These are phyloP conservation scores for Brasenia schreberi DNA, from an alignment of 164 flowering plant species.

Conservation along the genomic window DNA sequence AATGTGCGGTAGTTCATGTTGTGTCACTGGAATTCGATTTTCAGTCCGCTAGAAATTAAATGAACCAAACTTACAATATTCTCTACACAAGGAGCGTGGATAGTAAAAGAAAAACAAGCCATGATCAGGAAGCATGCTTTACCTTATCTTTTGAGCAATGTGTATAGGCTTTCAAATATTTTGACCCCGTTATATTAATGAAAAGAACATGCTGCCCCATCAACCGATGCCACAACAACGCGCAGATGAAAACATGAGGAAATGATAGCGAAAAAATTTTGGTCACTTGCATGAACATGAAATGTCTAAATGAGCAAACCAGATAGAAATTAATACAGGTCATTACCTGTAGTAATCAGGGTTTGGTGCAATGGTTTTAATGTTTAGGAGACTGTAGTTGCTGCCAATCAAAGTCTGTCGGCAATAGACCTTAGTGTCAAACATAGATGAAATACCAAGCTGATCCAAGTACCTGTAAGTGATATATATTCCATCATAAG, in stretches of 20 bases:
- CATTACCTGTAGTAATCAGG: constrained; percentile 89
- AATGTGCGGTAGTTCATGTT: too few relatives aligned
- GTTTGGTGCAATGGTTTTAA: constrained; percentile 55
- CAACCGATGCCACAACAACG: constrained; percentile 84
- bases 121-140: constrained; percentile 9
- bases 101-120: not conserved
- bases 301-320: not conserved
- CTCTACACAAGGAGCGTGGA: not conserved
- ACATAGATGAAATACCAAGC: constrained; percentile 82
- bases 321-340: not conserved
- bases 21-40: too few relatives aligned
- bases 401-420: constrained; percentile 85
- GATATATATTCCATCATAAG: not conserved
- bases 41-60: too few relatives aligned
- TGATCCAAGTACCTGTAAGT: constrained; percentile 78
- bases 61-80: too few relatives aligned
- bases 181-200: constrained; percentile 26
- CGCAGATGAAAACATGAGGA: constrained; percentile 28
- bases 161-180: constrained; percentile 62
- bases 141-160: constrained; percentile 85
- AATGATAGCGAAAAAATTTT: not conserved
- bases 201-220: constrained; percentile 78
- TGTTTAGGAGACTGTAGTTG: constrained; percentile 75
- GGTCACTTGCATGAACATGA: not conserved
- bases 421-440: constrained; percentile 69